Conservation (phyloP, 768 basidiomycete species). For the Tulasnella sp. region DNA sequence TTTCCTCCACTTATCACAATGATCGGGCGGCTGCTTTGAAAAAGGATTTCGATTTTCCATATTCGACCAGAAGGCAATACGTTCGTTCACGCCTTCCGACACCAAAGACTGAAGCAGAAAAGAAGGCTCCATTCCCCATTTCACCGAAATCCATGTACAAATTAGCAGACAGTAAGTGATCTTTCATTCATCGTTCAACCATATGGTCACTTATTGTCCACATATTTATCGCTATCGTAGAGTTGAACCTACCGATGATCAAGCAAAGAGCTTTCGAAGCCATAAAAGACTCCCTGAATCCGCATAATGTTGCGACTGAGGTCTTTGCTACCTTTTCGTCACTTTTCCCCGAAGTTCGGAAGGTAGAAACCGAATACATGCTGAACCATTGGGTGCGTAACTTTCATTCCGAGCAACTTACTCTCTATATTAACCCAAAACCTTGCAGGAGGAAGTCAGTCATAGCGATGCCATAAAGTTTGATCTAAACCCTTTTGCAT, state of each 20-base stretch:
- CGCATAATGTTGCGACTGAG: slow-evolving; percentile 10
- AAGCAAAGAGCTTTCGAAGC: slow-evolving; percentile 10
- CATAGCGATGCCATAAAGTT: slow-evolving; percentile 13
- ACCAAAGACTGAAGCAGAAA: slow-evolving; percentile 7
- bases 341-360: slow-evolving; percentile 11
- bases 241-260: slow-evolving; percentile 5
- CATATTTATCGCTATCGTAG: neutral
- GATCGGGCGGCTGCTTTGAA: slow-evolving; percentile 8
- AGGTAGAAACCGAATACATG: slow-evolving; percentile 11
- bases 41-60: slow-evolving; percentile 10
- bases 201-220: neutral
- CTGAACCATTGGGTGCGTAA: slow-evolving; percentile 13
- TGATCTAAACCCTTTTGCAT: slow-evolving; percentile 11
- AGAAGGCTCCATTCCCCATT: slow-evolving; percentile 7
- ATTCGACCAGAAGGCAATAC: slow-evolving; percentile 4
- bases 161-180: slow-evolving; percentile 8
- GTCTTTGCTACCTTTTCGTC: slow-evolving; percentile 8
- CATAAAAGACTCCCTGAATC: slow-evolving; percentile 9
- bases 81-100: slow-evolving; percentile 7
- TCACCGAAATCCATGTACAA: slow-evolving; percentile 13
- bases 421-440: neutral
- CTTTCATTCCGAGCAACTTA: neutral
- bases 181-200: neutral
- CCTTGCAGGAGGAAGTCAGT: slow-evolving; percentile 12
- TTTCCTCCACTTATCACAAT: slow-evolving; percentile 12